Conservation (phyloP, 257 asterid species). For the Oldenlandia corymbosa region DNA sequence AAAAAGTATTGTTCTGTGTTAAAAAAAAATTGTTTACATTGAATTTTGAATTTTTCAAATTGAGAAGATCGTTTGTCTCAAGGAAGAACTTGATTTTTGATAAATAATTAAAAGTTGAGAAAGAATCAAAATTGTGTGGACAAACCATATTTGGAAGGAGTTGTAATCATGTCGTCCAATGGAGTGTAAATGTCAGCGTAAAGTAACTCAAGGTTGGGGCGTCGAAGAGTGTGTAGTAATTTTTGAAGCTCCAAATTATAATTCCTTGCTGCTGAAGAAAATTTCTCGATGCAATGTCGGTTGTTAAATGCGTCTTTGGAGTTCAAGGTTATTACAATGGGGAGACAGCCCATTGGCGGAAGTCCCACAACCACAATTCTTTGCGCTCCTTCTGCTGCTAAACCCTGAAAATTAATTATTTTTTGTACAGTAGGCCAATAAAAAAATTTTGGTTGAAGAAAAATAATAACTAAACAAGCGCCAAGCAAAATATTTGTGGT, state of each 20-base stretch:
- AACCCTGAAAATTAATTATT: constrained; percentile 29
- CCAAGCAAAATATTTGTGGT: no score
- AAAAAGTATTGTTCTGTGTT: no score
- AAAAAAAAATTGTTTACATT: no score
- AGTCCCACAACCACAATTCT: constrained; percentile 44
- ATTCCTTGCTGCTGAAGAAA: constrained; percentile 36
- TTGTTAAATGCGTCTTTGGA: constrained; percentile 17
- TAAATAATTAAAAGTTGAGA: not conserved
- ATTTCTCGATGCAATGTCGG: constrained; percentile 46
- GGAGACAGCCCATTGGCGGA: constrained; percentile 81
- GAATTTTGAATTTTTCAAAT: no score
- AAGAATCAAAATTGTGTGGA: not conserved
- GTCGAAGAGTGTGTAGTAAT: constrained; percentile 22
- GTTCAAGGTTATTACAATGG: constrained; percentile 43
- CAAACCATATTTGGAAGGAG: constrained; percentile 50
- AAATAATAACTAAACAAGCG: no score
- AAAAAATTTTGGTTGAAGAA: no score
- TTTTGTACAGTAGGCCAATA: no score
- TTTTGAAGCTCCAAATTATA: constrained; percentile 44
- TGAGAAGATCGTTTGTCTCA: no score
- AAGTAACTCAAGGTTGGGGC: constrained; percentile 9
- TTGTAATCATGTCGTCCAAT: constrained; percentile 36
- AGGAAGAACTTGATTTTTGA: no score
- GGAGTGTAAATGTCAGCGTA: constrained; percentile 47
- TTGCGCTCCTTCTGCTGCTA: constrained; percentile 47